Evolutionary conservation across 495 filamentous ascomycete species (phyloP), one percentile per base, ranked within the genome.

Genomic region (Talaromyces nanjingensis): DNA sequence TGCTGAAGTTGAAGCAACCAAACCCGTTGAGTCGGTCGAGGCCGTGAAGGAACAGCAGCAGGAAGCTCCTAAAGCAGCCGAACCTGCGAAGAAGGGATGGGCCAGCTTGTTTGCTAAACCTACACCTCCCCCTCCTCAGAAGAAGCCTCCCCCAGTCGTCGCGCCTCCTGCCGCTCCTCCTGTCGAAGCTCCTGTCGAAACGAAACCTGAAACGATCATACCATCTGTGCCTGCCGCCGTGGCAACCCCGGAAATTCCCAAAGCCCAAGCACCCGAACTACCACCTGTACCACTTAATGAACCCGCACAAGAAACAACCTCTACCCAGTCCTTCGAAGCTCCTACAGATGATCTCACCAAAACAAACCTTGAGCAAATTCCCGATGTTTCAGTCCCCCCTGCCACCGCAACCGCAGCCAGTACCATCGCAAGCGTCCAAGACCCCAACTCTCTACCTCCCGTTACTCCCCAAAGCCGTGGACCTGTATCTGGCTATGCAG

Each of bases 271-370:
- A 8, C 65, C 70, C 6, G 77, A 76, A 45, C 72, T 76, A 60
- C 59, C 66, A 5, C 64, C 66, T 20, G 66, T 65, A 57, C 61
- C 68, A 27, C 63, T 45, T 64, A 70, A 67, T 24, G 72, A 69
- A 59, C 47, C 72, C 20, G 64, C 70, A 62, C 60, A 69, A 29
- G 69, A 77, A 42, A 77, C 81, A 31, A 73, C 84, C 64, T 84
- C 86, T 60, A 79, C 84, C 59, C 73, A 80, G 11, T 74, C 80
- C 25, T 73, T 91, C 11, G 77, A 83, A 29, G 87, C 89, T 6
- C 84, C 90, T n/a, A 88, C 90, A 71, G 90, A 91, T 72, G 86
- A 93, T 63, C 83, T 98, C 68, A 98, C 96, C 1, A 88, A 93
- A 74, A 86, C 86, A 42, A 98, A 98, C 69, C 86, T 99, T 24